Evolutionary conservation across 495 filamentous ascomycete genomes (phyloP), one percentile per base, ranked within the genome.

Genomic region (Chaetomium tenue): DNA sequence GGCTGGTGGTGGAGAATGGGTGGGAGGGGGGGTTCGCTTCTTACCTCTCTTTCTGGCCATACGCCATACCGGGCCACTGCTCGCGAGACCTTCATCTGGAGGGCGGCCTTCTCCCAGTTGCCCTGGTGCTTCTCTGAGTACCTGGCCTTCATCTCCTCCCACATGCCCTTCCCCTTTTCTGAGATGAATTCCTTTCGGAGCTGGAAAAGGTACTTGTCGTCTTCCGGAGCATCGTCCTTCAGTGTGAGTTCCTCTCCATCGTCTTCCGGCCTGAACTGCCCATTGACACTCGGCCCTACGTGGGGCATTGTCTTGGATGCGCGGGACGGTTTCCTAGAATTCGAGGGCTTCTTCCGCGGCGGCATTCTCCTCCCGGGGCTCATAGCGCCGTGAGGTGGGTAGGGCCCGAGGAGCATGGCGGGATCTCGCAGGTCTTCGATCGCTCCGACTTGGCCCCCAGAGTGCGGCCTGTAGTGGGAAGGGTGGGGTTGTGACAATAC

Each of bases 81-180:
- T 15, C 80, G 76, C 11, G 77, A 81, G 28, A 81, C 72, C 64
- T 80, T 81, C 80, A 82, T 81, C 56, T 82, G 80, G 0, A 82
- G 71, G 18, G 74, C 75, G 30, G 79, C 79, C 60, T 81, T 79
- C 53, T 72, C 71, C 66, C 75, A 73, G 48, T 77, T 78, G n/a
- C 72, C 74, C 58, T 68, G 63, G 23, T 72, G 78, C 52, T 69
- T 74, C 33, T 76, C 74, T 33, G 77, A 72, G 66, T 77, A 82
- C 48, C 76, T 74, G n/a, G 72, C 71, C 61, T 77, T 78, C 64
- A 81, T 82, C 53, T 77, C 74, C 40, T 81, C 77, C 80, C 80
- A 82, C 77, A 82, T 82, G 2, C 79, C 80, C 68, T 82, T 81
- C 40, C 80, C 80, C 62, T 79, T 81, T 22, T 78, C 77, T 30